These are phyloP conservation scores for Cornus kousa DNA, from an alignment of 148 eudicot species.

Conservation along the genomic window DNA sequence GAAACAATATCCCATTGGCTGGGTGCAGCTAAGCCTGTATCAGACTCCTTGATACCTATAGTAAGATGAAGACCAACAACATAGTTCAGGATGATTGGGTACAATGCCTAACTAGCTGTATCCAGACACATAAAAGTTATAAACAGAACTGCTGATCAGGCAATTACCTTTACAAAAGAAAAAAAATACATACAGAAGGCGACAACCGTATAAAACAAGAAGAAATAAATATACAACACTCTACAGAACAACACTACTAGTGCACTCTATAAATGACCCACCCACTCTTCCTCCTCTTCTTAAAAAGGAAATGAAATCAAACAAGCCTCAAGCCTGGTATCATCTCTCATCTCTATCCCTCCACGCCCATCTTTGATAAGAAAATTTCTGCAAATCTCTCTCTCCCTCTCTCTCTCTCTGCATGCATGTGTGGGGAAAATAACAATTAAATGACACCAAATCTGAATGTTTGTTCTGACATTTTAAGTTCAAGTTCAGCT, in stretches of 20 bases:
- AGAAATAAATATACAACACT: not conserved
- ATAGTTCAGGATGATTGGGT: not conserved
- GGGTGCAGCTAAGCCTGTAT: slow-evolving; percentile 96
- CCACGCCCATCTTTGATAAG: no score
- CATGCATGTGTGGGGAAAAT: no score
- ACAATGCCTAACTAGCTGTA: not conserved
- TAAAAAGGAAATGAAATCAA: not conserved
- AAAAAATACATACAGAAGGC: not conserved
- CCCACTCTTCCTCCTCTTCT: not conserved
- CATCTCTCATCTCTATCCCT: no score
- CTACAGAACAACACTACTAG: no score
- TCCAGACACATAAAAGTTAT: not conserved
- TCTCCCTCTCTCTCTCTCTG: no score
- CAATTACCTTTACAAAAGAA: not conserved
- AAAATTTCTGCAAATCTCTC: no score
- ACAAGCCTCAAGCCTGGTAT: no score
- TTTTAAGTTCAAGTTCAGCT: no score
- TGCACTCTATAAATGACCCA: no score
- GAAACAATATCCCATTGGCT: slow-evolving; percentile 99
- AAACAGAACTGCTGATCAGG: not conserved
- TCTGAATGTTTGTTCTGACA: no score
- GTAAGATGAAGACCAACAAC: slow-evolving; percentile 4
- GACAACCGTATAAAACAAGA: not conserved
- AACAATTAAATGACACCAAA: no score
- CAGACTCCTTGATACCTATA: slow-evolving; percentile 95